Evolutionary conservation across 352 stramenopile species (phyloP), one percentile per base, ranked within the genome.

Genomic region (Phytophthora citrophthora): DNA sequence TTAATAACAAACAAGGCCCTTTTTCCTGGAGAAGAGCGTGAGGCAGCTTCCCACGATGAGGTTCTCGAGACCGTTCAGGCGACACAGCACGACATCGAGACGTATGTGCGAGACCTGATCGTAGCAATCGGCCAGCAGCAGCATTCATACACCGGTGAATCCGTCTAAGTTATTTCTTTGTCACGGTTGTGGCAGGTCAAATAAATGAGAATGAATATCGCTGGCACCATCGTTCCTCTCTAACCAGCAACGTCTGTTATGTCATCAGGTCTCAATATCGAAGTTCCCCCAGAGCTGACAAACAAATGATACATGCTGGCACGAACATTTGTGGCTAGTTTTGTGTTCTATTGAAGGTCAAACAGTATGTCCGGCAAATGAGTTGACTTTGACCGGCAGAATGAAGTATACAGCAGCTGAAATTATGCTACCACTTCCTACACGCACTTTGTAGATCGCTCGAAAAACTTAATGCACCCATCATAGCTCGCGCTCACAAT

Each of bases 1-100:
- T 72, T 99, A 23, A 98, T 99, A 68, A 99, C 97, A 18, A 99
- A 99, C 78, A 91, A 90, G 62, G 83, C 86, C 29, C 85, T 96
- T 32, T 94, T 88, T 66, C 86, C 87, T 9, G 93, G 90, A 12
- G 76, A 96, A 53, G 88, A 91, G 20, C 81, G 81, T 44, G 62
- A 89, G 29, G 77, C 90, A 26, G 92, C 95, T 29, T 97, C 81
- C 43, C 95, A 99, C 76, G 79, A 93, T 38, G 95, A 99, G 81
- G 95, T 99, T 9, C 79, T 99, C 15, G 90, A 98, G 41, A 92
- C 94, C 3, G 94, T 84, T 8, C 65, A 89, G 49, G 70, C 83
- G 24, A 89, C 83, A n/a, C 81, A 95, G 50, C 57, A 71, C 64
- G 67, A 79, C 63, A 74, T 79, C 39, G 64, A 76, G 53, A 72